These are phyloP conservation scores for Vigna hirtella DNA, from an alignment of 306 rosid species.

Conservation along the genomic window DNA sequence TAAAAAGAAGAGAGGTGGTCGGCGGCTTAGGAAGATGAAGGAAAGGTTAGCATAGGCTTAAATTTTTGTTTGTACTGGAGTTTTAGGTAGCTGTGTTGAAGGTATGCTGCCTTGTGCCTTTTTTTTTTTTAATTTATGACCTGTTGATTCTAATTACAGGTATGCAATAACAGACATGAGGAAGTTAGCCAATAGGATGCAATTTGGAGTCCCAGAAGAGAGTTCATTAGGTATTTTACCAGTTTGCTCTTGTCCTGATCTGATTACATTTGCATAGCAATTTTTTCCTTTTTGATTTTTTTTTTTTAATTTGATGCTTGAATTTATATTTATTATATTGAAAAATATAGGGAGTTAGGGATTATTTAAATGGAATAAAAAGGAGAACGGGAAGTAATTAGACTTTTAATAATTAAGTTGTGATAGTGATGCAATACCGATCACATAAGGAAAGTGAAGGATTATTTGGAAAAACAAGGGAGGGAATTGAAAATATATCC, in stretches of 20 bases:
- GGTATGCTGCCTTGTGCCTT: neutral
- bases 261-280: slow-evolving; percentile 16
- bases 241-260: slow-evolving; percentile 22
- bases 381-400: neutral
- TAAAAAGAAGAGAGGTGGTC: slow-evolving; percentile 98
- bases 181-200: slow-evolving; percentile 95
- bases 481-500: slow-evolving; percentile 14
- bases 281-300: neutral
- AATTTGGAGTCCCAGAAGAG: slow-evolving; percentile 95
- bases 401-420: slow-evolving; percentile 21
- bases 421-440: neutral
- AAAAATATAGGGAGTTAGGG: slow-evolving; percentile 13
- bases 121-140: neutral
- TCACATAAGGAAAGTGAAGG: neutral
- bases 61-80: neutral
- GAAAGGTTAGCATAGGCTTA: slow-evolving; percentile 62
- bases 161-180: slow-evolving; percentile 93
- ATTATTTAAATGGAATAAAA: slow-evolving; percentile 9
- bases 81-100: neutral
- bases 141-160: slow-evolving; percentile 54
- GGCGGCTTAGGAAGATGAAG: slow-evolving; percentile 87
- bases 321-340: slow-evolving; percentile 3
- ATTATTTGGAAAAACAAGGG: neutral
- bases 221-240: slow-evolving; percentile 79
- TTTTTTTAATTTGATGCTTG: neutral